Percentiles rank a stretch among this genome's conserved stretches.
Evolutionary conservation across 148 eudicot species (phyloP).

Genomic region (Nepenthes mirabilis): DNA sequence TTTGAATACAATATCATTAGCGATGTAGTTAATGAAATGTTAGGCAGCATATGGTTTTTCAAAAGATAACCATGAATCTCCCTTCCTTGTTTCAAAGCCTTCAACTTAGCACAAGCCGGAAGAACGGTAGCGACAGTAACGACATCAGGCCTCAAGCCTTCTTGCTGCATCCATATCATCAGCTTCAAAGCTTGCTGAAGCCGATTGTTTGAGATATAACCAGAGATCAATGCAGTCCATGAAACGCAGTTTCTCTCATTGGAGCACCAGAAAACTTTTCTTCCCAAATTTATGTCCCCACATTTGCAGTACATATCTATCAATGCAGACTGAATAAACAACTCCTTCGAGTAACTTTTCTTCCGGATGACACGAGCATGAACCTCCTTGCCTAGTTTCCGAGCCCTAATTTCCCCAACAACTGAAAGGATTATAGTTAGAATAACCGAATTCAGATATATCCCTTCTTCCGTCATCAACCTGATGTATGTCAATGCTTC

Average conservation of each 20-base stretch:
- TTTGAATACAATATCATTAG: conserved; percentile 87
- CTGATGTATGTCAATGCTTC: conserved; percentile 48
- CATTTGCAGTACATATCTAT: conserved; percentile 96
- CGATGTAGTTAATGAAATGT: conserved; percentile 61
- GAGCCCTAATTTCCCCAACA: conserved; percentile 47
- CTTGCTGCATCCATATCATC: conserved; percentile 89
- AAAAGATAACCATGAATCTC: conserved; percentile 61
- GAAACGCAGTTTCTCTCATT: conserved; percentile 54
- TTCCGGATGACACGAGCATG: conserved; percentile 75
- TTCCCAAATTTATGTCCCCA: conserved; percentile 59
- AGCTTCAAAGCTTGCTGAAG: conserved; percentile 77
- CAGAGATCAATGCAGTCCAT: conserved; percentile 86
- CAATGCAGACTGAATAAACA: conserved; percentile 63
- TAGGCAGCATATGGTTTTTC: conserved; percentile 43
- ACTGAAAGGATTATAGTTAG: conserved; percentile 58
- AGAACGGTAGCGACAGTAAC: conserved; percentile 74
- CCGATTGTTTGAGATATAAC: conserved; percentile 59
- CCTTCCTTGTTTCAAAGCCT: conserved; percentile 58
- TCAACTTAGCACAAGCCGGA: conserved; percentile 58
- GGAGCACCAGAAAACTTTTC: conserved; percentile 55
- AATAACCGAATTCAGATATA: conserved; percentile 58
- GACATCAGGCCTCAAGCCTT: conserved; percentile 80
- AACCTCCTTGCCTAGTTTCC: conserved; percentile 53
- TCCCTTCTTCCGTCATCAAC: conserved; percentile 53
- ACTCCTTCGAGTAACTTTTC: conserved; percentile 38